Evolutionary conservation across 2,329 filamentous ascomycete genomes (phyloP), one percentile per base, ranked within the genome.

Genomic region (Scorias spongiosa): DNA sequence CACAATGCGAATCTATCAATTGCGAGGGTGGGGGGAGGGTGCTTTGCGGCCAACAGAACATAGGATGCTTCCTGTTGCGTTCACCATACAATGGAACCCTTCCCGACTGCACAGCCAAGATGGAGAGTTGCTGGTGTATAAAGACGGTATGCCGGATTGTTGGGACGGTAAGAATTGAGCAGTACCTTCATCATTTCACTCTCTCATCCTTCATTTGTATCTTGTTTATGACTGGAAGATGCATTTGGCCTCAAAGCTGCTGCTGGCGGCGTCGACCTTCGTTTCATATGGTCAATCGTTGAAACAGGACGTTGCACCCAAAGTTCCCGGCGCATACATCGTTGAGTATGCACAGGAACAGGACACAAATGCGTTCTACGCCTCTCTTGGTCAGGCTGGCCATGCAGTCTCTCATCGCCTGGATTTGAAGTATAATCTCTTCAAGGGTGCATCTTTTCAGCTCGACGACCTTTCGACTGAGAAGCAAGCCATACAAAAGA

Each of bases 391-490:
- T 3, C 32, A 38, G 5, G 43, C 49, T 11, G 46, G 48, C n/a
- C 44, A 49, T 26, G 44, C 46, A 10, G 47, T 48, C 9, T 43
- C 46, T 44, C 50, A 49, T 36, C 50, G 50, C 3, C 47, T 52
- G 48, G 47, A 52, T 17, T 39, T 52, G 15, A 44, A 44, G 6
- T 52, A 47, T 39, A 43, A 48, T 14, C 29, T 52, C 3, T 52
- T 52, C 48, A 52, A 52, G 30, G 50, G 50, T 39, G 48, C 50
- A 14, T 53, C 51, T 0, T 51, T 53, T 46, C 48, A 46, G n/a
- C 48, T 53, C 10, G 42, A 50, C 15, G 41, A 51, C 36, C 45
- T 44, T 18, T 42, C 45, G 11, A 46, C 49, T 11, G 50, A 53
- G 37, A 47, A 51, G 36, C 43, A 45, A 12, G 45, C 47, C 11